Conservation (phyloP, 2,329 filamentous ascomycete genomes). For the Dothistroma pini region DNA sequence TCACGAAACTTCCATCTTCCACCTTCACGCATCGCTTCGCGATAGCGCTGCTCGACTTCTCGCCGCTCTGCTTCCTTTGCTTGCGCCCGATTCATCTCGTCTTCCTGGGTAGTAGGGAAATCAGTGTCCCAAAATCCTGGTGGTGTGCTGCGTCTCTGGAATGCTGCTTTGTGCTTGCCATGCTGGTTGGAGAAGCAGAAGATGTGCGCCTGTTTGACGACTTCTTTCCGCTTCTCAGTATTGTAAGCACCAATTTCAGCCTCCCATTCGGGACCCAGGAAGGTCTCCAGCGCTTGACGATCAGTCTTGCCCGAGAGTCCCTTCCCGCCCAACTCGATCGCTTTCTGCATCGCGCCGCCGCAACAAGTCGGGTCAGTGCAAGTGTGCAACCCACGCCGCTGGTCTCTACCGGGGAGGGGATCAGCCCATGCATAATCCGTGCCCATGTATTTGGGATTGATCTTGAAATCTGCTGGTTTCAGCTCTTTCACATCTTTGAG, state of each 20-base stretch:
- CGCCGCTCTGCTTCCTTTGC: constrained; percentile 61
- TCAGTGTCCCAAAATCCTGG: constrained; percentile 89
- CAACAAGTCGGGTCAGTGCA: constrained; percentile 76
- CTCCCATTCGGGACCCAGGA: constrained; percentile 28
- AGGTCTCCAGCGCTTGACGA: constrained; percentile 26
- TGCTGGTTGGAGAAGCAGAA: constrained; percentile 68
- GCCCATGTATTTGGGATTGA: constrained; percentile 70
- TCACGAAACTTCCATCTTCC: constrained; percentile 81
- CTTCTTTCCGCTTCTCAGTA: constrained; percentile 56
- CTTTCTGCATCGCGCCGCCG: constrained; percentile 64
- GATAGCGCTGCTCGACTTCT: constrained; percentile 67
- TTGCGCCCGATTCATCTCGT: constrained; percentile 60
- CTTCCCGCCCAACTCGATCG: constrained; percentile 48
- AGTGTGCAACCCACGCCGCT: constrained; percentile 67
- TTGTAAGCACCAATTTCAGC: constrained; percentile 23
- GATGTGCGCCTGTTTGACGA: constrained; percentile 73
- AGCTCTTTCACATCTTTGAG: constrained; percentile 56
- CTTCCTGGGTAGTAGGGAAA: constrained; percentile 84
- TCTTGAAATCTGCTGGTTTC: constrained; percentile 69
- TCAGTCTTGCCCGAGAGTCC: constrained; percentile 25
- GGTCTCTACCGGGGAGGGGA: constrained; percentile 66
- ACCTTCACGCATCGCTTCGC: constrained; percentile 73
- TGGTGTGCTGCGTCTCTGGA: constrained; percentile 67
- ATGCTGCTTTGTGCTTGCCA: constrained; percentile 74
- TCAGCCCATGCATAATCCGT: constrained; percentile 72